phyloP scores from a whole-genome alignment of 805 yeast genomes.

The Yarrowia sp. region DNA sequence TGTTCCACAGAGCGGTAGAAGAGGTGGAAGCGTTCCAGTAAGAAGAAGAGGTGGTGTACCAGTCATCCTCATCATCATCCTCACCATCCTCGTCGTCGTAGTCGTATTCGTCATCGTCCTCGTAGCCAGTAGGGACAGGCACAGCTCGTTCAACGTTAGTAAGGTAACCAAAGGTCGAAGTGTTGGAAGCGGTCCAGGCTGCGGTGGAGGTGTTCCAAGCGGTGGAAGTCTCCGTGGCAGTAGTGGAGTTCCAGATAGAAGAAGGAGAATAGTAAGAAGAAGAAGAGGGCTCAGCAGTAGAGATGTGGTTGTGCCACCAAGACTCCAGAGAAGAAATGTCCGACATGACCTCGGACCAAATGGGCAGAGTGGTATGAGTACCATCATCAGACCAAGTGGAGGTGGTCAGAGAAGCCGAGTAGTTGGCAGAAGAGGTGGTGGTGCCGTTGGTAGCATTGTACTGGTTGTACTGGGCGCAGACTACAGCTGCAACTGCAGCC shows the following conservation, averaged over 20 bases:
- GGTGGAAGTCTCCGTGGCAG: background rate
- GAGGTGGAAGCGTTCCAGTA: conserved; percentile 1
- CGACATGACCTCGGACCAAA: background rate
- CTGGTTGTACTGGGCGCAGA: conserved; percentile 9
- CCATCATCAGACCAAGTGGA: background rate
- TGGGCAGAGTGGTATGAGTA: conserved; percentile 1
- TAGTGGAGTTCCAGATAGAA: background rate
- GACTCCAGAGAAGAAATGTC: conserved; percentile 2
- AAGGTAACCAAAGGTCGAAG: background rate
- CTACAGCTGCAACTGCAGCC: conserved; percentile 15
- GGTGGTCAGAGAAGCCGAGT: conserved; percentile 9
- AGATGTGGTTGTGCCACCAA: background rate
- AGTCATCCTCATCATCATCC: background rate
- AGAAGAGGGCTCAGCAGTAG: background rate
- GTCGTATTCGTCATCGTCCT: background rate
- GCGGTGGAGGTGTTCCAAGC: conserved; percentile 11
- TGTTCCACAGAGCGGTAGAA: background rate
- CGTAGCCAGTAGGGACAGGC: background rate
- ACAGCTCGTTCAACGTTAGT: conserved; percentile 5
- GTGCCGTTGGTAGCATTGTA: conserved; percentile 10
- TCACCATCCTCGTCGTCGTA: background rate
- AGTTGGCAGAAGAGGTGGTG: conserved; percentile 9
- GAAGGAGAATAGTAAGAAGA: background rate
- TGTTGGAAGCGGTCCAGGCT: conserved; percentile 14
- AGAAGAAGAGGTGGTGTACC: background rate